phyloP scores from a whole-genome alignment of 352 stramenopile genomes.

The Lagenidium giganteum region DNA sequence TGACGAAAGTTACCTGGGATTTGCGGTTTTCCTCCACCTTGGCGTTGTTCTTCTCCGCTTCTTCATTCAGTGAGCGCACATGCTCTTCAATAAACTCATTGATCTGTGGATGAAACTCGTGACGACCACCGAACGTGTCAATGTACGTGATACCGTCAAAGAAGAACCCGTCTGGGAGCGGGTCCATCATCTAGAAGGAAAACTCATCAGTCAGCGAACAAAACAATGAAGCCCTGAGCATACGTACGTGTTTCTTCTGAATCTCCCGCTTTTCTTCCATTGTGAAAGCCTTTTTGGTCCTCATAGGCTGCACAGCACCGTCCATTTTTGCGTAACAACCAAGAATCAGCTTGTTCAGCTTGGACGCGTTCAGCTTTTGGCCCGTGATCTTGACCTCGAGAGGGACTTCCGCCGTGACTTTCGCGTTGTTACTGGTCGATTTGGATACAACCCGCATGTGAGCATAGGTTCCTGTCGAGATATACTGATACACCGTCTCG shows the following conservation, averaged over 20 bases:
- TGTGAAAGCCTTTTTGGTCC: constrained; percentile 33
- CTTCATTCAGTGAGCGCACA: constrained; percentile 36
- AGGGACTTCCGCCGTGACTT: no score
- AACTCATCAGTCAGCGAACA: background rate
- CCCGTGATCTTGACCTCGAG: constrained; percentile 50
- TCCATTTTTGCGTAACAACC: constrained; percentile 52
- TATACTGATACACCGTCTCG: constrained; percentile 40
- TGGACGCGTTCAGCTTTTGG: constrained; percentile 25
- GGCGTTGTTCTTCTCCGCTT: constrained; percentile 27
- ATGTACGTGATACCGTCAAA: constrained; percentile 73
- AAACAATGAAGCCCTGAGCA: background rate
- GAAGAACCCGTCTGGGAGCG: constrained; percentile 62
- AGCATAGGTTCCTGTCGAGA: constrained; percentile 45
- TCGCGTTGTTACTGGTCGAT: background rate
- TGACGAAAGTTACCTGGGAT: constrained; percentile 36
- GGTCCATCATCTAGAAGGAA: constrained; percentile 41
- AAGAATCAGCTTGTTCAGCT: constrained; percentile 48
- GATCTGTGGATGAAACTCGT: constrained; percentile 74
- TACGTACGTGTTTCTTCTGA: constrained; percentile 61
- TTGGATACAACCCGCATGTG: constrained; percentile 10
- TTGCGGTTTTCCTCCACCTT: constrained; percentile 50
- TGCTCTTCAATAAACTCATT: constrained; percentile 63
- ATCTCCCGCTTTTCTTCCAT: constrained; percentile 65
- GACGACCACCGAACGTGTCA: constrained; percentile 60
- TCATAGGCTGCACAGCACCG: constrained; percentile 25